Evolutionary conservation across 352 stramenopile genomes (phyloP).

Genomic region (Phytophthora nicotianae): DNA sequence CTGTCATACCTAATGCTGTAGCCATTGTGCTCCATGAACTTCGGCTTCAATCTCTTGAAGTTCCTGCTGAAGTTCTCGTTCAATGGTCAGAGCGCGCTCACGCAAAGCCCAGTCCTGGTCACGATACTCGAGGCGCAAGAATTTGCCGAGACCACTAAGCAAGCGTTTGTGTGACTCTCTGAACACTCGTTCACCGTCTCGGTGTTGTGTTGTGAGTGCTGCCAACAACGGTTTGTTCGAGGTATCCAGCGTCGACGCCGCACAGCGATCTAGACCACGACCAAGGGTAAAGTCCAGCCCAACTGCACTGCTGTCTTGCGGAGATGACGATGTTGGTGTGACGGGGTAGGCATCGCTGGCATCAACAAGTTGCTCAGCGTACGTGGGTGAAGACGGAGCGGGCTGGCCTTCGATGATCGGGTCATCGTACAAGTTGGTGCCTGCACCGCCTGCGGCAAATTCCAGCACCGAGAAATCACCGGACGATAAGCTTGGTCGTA

Average conservation of each 20-base stretch:
- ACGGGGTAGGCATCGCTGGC: conserved; percentile 15
- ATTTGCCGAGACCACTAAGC: conserved; percentile 57
- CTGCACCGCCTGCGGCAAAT: conserved; percentile 22
- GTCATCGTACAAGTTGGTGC: conserved; percentile 42
- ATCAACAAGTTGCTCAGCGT: conserved; percentile 28
- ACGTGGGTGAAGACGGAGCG: conserved; percentile 35
- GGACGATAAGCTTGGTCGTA: conserved; percentile 36
- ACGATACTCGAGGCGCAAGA: conserved; percentile 64
- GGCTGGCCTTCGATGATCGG: conserved; percentile 45
- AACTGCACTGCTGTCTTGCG: conserved; percentile 15
- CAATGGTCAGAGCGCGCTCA: conserved; percentile 59
- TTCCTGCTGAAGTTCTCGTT: conserved; percentile 69
- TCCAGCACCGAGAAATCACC: conserved; percentile 34
- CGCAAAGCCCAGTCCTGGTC: conserved; percentile 47
- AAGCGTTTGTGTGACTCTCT: conserved; percentile 50
- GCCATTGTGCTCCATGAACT: conserved; percentile 37
- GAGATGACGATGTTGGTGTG: conserved; percentile 18
- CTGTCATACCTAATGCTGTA: conserved; percentile 28
- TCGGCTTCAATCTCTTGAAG: conserved; percentile 53
- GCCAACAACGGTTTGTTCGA: conserved; percentile 42
- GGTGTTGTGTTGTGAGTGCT: conserved; percentile 46
- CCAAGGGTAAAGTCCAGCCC: conserved; percentile 13
- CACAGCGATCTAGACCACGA: conserved; percentile 30
- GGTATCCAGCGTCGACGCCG: conserved; percentile 34
- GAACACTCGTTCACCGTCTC: conserved; percentile 48